Base-by-base conservation (phyloP, 192 early-diverging fungal genomes). In the Phlyctochytrium arcticum region DNA sequence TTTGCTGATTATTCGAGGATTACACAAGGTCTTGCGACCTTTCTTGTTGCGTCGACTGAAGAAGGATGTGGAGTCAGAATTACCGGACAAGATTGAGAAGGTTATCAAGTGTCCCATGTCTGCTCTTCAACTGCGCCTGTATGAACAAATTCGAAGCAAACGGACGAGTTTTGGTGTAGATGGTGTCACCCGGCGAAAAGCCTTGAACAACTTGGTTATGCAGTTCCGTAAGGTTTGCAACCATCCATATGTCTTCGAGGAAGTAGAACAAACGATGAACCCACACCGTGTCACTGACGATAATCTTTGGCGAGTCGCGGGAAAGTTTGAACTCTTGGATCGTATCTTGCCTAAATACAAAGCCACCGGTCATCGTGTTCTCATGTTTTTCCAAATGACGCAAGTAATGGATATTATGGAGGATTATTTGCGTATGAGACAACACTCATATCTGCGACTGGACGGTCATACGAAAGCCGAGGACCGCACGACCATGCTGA, bases 201-300 rank as follows among this genome's bases (percentile, higher is more conserved):
- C 90, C 10, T 74, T 99, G 54, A 95, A 91, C 78, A 99, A 99
- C 78, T 84, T 92, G 8, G 88, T 99, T 48, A 96, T 99, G 97
- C 94, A 99, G 72, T 85, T 99, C 49, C 87, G 95, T 34, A 98
- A 98, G 73, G 91, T 99, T 65, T 94, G 92, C 74, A 99, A 98
- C 77, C 97, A 99, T 76, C 97, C 97, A 48, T 99, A 90, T 73
- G 94, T 97, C 15, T 98, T 93, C 81, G 87, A 90, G 48, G 90
- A 92, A 61, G 94, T 99, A 0, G 94, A 96, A 66, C 75, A 84
- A 30, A 70, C 80, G 23, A 77, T 99, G 74, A 92, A 94, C 67
- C 91, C 91, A 5, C 54, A 69, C 27, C 70, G 80, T 35, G 70
- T 60, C 19, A 90, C 81, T 46, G 93, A 94, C 72, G 82, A 84